Evolutionary conservation across 805 yeast genomes (phyloP).

Genomic region (Zygosaccharomyces lentus): DNA sequence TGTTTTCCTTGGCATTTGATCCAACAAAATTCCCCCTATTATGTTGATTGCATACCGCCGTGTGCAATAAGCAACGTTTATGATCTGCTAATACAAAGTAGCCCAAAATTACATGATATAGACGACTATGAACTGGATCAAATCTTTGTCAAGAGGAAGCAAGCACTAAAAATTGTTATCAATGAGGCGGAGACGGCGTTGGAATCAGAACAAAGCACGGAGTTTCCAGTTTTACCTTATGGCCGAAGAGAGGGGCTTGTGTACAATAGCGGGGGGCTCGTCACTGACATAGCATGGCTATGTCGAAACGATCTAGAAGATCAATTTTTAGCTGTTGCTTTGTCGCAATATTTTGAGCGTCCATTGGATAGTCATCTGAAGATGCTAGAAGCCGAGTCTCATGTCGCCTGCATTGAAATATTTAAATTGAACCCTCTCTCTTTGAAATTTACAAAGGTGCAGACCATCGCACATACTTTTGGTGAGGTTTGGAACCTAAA

Average conservation of each 20-base stretch:
- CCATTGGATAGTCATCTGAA: slow-evolving; percentile 29
- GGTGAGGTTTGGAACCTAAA: slow-evolving; percentile 42
- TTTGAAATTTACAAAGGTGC: slow-evolving; percentile 30
- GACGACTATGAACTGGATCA: slow-evolving; percentile 22
- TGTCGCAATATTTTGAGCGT: slow-evolving; percentile 37
- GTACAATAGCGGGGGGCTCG: slow-evolving; percentile 47
- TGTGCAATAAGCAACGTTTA: slow-evolving; percentile 9
- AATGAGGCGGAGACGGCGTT: slow-evolving; percentile 21
- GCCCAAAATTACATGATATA: slow-evolving; percentile 17
- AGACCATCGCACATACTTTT: slow-evolving; percentile 37
- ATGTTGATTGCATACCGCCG: slow-evolving; percentile 19
- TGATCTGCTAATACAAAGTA: slow-evolving; percentile 2
- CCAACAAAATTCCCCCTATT: slow-evolving; percentile 21
- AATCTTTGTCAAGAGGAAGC: slow-evolving; percentile 25
- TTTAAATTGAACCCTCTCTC: slow-evolving; percentile 38
- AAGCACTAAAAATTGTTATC: slow-evolving; percentile 18
- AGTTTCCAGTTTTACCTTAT: slow-evolving; percentile 29
- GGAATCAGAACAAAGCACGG: slow-evolving; percentile 19
- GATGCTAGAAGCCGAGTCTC: slow-evolving; percentile 27
- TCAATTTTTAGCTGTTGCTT: slow-evolving; percentile 49
- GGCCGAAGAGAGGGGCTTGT: slow-evolving; percentile 38
- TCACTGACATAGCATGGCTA: slow-evolving; percentile 54
- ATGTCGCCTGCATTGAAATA: slow-evolving; percentile 43
- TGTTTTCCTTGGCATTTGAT: slow-evolving; percentile 37
- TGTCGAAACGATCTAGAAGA: slow-evolving; percentile 28